Base-by-base conservation (phyloP, 139 green algal species). In the Nannochloris sp. region DNA sequence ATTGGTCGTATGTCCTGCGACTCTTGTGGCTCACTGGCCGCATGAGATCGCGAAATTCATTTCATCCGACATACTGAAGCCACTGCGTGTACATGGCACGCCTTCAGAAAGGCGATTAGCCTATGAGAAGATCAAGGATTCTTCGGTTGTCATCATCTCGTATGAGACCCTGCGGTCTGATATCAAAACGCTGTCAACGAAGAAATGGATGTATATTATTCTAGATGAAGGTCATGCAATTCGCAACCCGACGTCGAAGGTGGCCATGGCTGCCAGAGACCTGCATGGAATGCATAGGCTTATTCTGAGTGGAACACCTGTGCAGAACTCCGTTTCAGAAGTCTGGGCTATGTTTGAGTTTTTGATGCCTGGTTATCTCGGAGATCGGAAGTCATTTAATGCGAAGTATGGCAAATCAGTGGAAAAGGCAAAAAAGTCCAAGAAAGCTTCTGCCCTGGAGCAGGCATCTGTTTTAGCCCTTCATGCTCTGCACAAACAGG, bases 331-430 rank as follows among this genome's bases (percentile, higher is more conserved):
- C 57, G 86, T 95, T 37, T 51, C 87, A 28, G 93, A 99, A 82
- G 79, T 99, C 37, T 99, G 93, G 93, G 77, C 74, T 4, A 73
- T 99, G 8, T 99, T 99, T 70, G 91, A 97, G 79, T 99, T 96
- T 70, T 69, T 97, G 14, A 97, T 98, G 89, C 93, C 93, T 1
- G 89, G 91, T 45, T 85, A 88, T 59, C 65, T 90, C 6, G 85
- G 85, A 23, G 66, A 60, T 10, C 36, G 74, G 36, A 70, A 69
- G 5, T 79, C 86, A 28, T 97, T 99, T 80, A 86, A 92, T 53
- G 76, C 80, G 1, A 75, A 64, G 17, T 97, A 90, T 68, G 85
- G 93, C 31, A 80, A 79, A 56, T 85, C 87, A 12, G 60, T 97
- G 43, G 63, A 63, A 13, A 46, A 40, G 16, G 16, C 40, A 5